Conservation (phyloP, 2,329 filamentous ascomycete species). For the Pseudocercospora pini-densiflorae region DNA sequence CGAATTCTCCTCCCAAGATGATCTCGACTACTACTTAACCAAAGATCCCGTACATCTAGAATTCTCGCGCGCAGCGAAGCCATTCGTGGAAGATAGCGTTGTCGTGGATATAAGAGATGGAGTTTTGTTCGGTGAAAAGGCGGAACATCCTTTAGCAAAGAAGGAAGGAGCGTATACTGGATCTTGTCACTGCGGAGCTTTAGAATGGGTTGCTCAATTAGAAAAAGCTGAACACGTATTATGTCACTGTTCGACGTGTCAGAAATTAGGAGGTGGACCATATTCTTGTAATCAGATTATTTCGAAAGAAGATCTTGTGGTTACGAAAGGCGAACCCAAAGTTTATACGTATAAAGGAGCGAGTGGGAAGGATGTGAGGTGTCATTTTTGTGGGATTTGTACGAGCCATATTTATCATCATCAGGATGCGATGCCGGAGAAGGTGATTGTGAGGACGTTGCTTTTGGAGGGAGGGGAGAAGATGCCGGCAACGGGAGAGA, state of each 20-base stretch:
- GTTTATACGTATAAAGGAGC: slow-evolving; percentile 42
- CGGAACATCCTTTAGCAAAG: slow-evolving; percentile 19
- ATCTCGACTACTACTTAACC: slow-evolving; percentile 42
- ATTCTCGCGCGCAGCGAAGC: slow-evolving; percentile 37
- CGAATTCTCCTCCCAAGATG: slow-evolving; percentile 41
- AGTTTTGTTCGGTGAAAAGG: slow-evolving; percentile 37
- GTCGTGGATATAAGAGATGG: slow-evolving; percentile 43
- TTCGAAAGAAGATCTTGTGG: slow-evolving; percentile 34
- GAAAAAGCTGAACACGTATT: slow-evolving; percentile 39
- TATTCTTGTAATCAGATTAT: slow-evolving; percentile 46
- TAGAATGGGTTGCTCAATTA: slow-evolving; percentile 35
- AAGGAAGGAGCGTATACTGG: slow-evolving; percentile 34
- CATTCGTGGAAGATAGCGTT: slow-evolving; percentile 40
- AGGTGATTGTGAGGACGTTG: slow-evolving; percentile 46
- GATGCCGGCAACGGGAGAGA: slow-evolving; percentile 44
- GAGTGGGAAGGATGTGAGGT: slow-evolving; percentile 43
- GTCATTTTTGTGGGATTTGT: slow-evolving; percentile 45
- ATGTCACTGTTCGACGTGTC: slow-evolving; percentile 42
- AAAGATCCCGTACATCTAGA: slow-evolving; percentile 39
- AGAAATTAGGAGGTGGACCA: slow-evolving; percentile 42
- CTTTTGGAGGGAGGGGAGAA: slow-evolving; percentile 43
- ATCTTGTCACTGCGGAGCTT: slow-evolving; percentile 40
- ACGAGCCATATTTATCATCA: slow-evolving; percentile 48
- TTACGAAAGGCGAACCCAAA: slow-evolving; percentile 35
- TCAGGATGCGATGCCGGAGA: slow-evolving; percentile 46